Evolutionary conservation across 2,329 filamentous ascomycete genomes (phyloP).

Genomic region (Drechslera avenae): DNA sequence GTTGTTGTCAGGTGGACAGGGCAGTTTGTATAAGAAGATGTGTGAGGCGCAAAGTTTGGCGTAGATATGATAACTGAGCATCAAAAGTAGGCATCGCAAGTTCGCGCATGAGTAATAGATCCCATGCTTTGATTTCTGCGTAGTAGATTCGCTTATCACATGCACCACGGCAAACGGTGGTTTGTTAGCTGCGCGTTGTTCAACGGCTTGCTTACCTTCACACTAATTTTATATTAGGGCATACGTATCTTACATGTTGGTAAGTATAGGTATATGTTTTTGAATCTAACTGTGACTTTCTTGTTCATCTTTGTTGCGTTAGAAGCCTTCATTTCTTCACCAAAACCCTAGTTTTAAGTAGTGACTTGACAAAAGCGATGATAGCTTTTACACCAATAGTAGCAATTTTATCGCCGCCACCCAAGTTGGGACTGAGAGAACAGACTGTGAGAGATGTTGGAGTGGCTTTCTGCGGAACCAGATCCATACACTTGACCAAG

Average conservation of each 20-base stretch:
- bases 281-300: no score
- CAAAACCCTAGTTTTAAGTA: background rate
- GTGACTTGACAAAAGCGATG: background rate
- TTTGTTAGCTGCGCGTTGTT: no score
- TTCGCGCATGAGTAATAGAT: no score
- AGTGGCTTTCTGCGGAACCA: slow-evolving; percentile 15
- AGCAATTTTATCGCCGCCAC: slow-evolving; percentile 22
- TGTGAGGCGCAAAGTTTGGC: slow-evolving; percentile 47
- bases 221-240: no score
- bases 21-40: slow-evolving; percentile 49
- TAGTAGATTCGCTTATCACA: no score
- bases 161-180: no score
- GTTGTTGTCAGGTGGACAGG: slow-evolving; percentile 29
- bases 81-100: no score
- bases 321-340: background rate
- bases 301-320: no score
- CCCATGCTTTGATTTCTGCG: no score
- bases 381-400: slow-evolving; percentile 12
- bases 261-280: no score
- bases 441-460: slow-evolving; percentile 17
- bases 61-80: slow-evolving; percentile 2
- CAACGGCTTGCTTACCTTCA: no score
- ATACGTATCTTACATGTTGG: no score
- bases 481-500: slow-evolving; percentile 13
- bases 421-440: slow-evolving; percentile 20